Evolutionary conservation across 352 stramenopile genomes (phyloP).

Genomic region (Blastocystis sp.): DNA sequence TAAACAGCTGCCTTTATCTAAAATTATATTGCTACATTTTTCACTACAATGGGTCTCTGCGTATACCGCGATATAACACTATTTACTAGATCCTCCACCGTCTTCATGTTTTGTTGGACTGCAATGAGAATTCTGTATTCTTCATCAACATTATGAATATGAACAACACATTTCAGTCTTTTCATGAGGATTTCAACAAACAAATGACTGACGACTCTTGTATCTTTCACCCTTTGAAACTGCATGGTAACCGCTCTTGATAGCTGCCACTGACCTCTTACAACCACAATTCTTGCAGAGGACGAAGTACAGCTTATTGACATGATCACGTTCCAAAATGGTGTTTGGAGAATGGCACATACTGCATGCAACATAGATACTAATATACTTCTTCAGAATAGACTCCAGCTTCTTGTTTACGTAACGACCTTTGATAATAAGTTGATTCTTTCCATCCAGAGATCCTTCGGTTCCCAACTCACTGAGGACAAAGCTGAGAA

Average conservation of each 20-base stretch:
- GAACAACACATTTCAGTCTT: not conserved
- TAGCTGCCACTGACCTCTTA: constrained; percentile 86
- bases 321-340: constrained; percentile 87
- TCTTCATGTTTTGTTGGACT: not conserved
- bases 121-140: not conserved
- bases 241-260: constrained; percentile 95
- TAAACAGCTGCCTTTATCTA: not conserved
- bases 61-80: not conserved
- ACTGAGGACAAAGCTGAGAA: constrained; percentile 96
- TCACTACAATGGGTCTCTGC: not conserved
- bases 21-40: not conserved
- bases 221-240: constrained; percentile 70
- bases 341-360: constrained; percentile 97
- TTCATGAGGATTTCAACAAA: constrained; percentile 11
- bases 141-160: not conserved
- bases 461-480: constrained; percentile 92
- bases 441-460: constrained; percentile 93
- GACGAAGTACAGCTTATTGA: constrained; percentile 91
- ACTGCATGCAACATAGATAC: constrained; percentile 92
- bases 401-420: constrained; percentile 97
- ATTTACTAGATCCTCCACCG: not conserved
- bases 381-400: constrained; percentile 97
- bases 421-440: constrained; percentile 95
- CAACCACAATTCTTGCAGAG: constrained; percentile 93
- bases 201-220: constrained; percentile 44